A percentile compares a stretch with the other conserved stretches of the same genome.
These are phyloP conservation scores for Cryptosporidium canis DNA, from an alignment of 169 alveolate genomes.

Conservation along the genomic window DNA sequence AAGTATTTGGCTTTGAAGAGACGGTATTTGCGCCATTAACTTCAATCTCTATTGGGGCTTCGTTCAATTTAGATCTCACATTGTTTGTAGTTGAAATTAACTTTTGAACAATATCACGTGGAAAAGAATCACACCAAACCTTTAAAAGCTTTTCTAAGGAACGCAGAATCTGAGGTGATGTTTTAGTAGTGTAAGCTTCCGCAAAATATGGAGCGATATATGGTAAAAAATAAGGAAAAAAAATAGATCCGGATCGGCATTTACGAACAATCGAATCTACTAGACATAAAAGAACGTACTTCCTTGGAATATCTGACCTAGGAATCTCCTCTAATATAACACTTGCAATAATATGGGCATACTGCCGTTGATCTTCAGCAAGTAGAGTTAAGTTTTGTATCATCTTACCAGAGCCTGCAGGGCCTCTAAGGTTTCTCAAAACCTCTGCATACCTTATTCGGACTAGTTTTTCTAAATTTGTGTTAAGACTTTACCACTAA, in stretches of 20 bases:
- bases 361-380: constrained; percentile 71
- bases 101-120: constrained; percentile 52
- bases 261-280: constrained; percentile 68
- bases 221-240: constrained; percentile 69
- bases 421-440: constrained; percentile 49
- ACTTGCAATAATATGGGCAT: constrained; percentile 69
- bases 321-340: constrained; percentile 69
- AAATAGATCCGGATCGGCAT: constrained; percentile 64
- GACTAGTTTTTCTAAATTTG: constrained; percentile 45
- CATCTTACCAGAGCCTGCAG: constrained; percentile 71
- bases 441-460: constrained; percentile 66
- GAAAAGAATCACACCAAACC: constrained; percentile 59
- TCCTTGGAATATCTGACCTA: constrained; percentile 69
- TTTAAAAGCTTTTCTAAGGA: constrained; percentile 61
- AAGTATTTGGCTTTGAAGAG: neutral
- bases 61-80: constrained; percentile 63
- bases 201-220: constrained; percentile 72
- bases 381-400: constrained; percentile 56
- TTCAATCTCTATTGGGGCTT: constrained; percentile 58
- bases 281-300: constrained; percentile 56
- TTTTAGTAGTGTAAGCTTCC: constrained; percentile 64
- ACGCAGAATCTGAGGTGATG: constrained; percentile 56
- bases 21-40: neutral
- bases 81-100: constrained; percentile 35
- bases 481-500: neutral